phyloP scores from a whole-genome alignment of 176 grass and related monocot genomes.

The Bromus sterilis region DNA sequence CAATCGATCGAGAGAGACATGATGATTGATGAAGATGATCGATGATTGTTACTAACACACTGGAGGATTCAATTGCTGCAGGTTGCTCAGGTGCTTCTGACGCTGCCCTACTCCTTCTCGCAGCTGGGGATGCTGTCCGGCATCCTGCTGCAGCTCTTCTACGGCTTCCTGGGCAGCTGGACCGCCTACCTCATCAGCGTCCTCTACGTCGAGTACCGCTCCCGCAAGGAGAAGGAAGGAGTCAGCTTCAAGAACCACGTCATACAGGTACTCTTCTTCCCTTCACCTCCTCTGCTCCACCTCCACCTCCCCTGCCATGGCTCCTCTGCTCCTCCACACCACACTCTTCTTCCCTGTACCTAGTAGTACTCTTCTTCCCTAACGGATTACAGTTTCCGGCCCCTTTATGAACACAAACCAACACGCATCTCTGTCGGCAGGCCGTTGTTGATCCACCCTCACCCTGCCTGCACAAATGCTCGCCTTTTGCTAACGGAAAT shows the following conservation, averaged over 20 bases:
- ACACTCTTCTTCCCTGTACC: no score
- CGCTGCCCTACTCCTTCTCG: slow-evolving; percentile 71
- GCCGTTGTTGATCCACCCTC: slow-evolving; percentile 25
- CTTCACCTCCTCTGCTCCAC: not conserved
- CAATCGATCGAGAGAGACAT: no score
- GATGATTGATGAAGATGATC: no score
- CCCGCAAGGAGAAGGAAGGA: slow-evolving; percentile 67
- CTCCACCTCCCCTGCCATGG: not conserved
- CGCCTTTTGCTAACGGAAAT: not conserved
- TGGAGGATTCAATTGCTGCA: no score
- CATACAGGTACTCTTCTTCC: slow-evolving; percentile 41
- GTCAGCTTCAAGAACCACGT: slow-evolving; percentile 71
- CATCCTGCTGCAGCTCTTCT: slow-evolving; percentile 62
- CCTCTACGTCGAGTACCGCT: slow-evolving; percentile 73
- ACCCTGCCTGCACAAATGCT: slow-evolving; percentile 21
- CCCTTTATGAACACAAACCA: no score
- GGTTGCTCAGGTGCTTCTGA: slow-evolving; percentile 72
- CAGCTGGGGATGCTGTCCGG: slow-evolving; percentile 69
- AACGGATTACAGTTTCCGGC: slow-evolving; percentile 27
- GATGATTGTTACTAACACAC: no score
- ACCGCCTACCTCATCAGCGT: slow-evolving; percentile 76
- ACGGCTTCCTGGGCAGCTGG: slow-evolving; percentile 68
- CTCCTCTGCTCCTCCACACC: not conserved
- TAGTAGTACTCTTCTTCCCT: not conserved
- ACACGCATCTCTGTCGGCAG: slow-evolving; percentile 13